A percentile compares a stretch with the other conserved stretches of the same genome.
These are phyloP conservation scores for Lophiostoma macrostomum DNA, from an alignment of 495 filamentous ascomycete genomes.

Conservation along the genomic window DNA sequence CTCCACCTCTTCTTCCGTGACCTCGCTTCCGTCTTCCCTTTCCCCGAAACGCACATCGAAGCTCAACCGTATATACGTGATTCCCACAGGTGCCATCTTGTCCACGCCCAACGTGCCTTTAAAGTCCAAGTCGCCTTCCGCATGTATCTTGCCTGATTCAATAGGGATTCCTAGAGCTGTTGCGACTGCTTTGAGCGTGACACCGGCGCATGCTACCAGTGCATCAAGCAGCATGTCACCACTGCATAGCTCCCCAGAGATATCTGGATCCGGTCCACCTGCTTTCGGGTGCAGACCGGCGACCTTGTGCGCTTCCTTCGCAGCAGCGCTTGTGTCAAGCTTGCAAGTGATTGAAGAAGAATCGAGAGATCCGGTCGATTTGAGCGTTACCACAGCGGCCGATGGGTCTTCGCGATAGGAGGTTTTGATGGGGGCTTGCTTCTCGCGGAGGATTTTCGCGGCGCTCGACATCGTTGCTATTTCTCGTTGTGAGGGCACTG, in stretches of 20 bases:
- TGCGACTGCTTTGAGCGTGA: constrained; percentile 42
- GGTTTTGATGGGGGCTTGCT: constrained; percentile 41
- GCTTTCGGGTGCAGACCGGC: constrained; percentile 40
- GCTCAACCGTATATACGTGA: constrained; percentile 36
- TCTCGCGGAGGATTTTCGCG: constrained; percentile 35
- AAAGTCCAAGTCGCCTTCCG: constrained; percentile 45
- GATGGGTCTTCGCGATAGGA: constrained; percentile 35
- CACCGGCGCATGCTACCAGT: constrained; percentile 42
- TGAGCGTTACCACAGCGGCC: constrained; percentile 41
- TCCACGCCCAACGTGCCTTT: constrained; percentile 43
- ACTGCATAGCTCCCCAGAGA: constrained; percentile 42
- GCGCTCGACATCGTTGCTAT: constrained; percentile 17
- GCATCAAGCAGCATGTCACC: constrained; percentile 45
- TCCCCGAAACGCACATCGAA: constrained; percentile 36
- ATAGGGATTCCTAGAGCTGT: constrained; percentile 39
- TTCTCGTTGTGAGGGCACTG: too few species aligned
- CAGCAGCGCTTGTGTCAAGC: constrained; percentile 36
- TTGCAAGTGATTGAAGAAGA: constrained; percentile 39
- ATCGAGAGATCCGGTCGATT: constrained; percentile 37
- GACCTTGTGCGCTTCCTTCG: constrained; percentile 36
- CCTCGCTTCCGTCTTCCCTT: constrained; percentile 31
- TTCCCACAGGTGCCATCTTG: constrained; percentile 39
- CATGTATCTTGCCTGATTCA: constrained; percentile 33
- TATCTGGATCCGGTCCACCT: constrained; percentile 38
- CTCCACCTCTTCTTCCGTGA: constrained; percentile 37